Evolutionary conservation across 495 filamentous ascomycete genomes (phyloP).

Genomic region (Annulohypoxylon maeteangense): DNA sequence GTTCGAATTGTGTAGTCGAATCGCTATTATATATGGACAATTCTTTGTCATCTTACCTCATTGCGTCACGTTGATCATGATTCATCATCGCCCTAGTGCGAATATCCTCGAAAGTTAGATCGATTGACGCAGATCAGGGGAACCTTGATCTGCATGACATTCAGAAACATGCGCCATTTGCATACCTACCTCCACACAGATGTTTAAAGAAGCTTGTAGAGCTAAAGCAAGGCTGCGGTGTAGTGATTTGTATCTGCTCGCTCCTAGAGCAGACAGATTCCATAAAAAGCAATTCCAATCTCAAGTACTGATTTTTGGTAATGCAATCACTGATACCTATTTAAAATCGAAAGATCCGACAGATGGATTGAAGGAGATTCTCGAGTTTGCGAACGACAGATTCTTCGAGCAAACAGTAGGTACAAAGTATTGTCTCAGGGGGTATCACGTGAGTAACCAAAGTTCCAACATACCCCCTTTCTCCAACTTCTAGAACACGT

Average conservation of each 20-base stretch:
- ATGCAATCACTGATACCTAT: no score
- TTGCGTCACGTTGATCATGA: slow-evolving; percentile 45
- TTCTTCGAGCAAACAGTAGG: no score
- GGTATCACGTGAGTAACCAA: no score
- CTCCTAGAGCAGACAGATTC: neutral
- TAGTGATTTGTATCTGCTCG: neutral
- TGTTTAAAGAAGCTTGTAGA: neutral
- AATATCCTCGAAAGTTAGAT: slow-evolving; percentile 7
- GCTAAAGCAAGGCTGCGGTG: neutral
- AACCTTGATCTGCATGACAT: slow-evolving; percentile 2
- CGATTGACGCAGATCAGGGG: slow-evolving; percentile 2
- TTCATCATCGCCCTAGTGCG: slow-evolving; percentile 37
- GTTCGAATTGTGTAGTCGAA: neutral
- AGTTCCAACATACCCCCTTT: no score
- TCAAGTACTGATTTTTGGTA: no score
- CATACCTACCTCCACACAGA: neutral
- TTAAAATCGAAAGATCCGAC: neutral
- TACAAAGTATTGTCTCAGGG: no score
- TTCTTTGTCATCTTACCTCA: slow-evolving; percentile 5
- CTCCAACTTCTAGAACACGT: no score
- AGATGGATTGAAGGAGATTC: neutral
- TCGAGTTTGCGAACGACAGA: no score
- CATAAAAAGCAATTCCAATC: neutral
- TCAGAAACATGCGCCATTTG: slow-evolving; percentile 11
- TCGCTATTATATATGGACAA: neutral